Evolutionary conservation across 1,284 basidiomycete genomes (phyloP).

Genomic region (Moesziomyces sp.): DNA sequence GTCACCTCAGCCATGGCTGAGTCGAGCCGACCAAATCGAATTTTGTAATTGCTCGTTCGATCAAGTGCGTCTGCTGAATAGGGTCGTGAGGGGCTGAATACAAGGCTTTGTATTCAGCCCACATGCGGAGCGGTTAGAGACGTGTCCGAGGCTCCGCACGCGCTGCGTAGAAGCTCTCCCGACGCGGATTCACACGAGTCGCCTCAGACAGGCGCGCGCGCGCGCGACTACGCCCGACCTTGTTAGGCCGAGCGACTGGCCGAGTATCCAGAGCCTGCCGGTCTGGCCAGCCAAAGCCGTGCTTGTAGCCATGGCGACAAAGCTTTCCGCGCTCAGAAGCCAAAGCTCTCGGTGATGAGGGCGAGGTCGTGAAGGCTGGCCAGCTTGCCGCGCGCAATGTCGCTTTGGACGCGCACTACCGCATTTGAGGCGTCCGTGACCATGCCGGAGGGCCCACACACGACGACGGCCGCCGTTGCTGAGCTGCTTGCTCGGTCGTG

Average conservation of each 20-base stretch:
- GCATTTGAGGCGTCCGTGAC: conserved; percentile 41
- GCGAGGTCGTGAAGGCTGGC: conserved; percentile 11
- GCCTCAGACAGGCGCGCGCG: conserved; percentile 1
- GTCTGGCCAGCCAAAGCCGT: too few relatives aligned
- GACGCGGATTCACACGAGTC: conserved; percentile 17
- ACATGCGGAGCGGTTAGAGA: background rate
- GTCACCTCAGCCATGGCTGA: conserved; percentile 18
- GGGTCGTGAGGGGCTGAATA: background rate
- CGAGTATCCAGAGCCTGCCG: too few relatives aligned
- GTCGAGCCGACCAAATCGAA: conserved; percentile 8
- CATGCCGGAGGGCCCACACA: conserved; percentile 42
- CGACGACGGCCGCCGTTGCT: conserved; percentile 31
- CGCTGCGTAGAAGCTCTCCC: conserved; percentile 13
- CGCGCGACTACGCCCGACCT: too few relatives aligned
- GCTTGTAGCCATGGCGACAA: too few relatives aligned
- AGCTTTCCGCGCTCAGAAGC: conserved; percentile 10
- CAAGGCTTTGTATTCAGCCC: conserved; percentile 7
- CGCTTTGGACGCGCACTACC: conserved; percentile 25
- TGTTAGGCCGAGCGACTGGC: conserved; percentile 1
- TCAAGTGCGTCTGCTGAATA: too few relatives aligned
- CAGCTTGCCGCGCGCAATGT: conserved; percentile 30
- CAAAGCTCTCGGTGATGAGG: conserved; percentile 44
- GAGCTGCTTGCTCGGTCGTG: background rate
- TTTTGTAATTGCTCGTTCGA: too few relatives aligned
- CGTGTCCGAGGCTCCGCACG: conserved; percentile 2